Percentiles rank a stretch among this genome's conserved stretches.
Evolutionary conservation across 331 rosid genomes (phyloP).

Genomic region (Acacia pycnantha): DNA sequence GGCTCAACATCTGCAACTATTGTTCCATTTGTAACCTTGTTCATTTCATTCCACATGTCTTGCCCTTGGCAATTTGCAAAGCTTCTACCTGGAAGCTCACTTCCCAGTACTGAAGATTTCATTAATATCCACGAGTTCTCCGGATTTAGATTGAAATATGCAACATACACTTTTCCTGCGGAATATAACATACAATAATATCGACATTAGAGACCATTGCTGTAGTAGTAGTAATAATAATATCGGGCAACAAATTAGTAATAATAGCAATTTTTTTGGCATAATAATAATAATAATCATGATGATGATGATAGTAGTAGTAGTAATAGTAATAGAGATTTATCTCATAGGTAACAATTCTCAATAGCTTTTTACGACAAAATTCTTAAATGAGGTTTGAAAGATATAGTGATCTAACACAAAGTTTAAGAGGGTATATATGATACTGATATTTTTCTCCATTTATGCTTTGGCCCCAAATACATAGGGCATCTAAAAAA

Average conservation of each 20-base stretch:
- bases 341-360: not conserved
- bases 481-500: not conserved
- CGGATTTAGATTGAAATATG: slow-evolving; percentile 42
- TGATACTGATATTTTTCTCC: not conserved
- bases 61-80: not conserved
- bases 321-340: too few relatives aligned
- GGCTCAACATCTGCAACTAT: not conserved
- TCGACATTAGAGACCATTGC: not conserved
- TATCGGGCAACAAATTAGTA: too few relatives aligned
- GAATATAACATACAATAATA: not conserved
- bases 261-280: too few relatives aligned
- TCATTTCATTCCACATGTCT: slow-evolving; percentile 10
- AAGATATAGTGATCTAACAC: not conserved
- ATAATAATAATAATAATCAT: too few relatives aligned
- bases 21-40: not conserved
- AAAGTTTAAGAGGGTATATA: not conserved
- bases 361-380: not conserved
- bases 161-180: slow-evolving; percentile 65
- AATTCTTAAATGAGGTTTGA: too few relatives aligned
- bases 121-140: not conserved
- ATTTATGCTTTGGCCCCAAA: not conserved
- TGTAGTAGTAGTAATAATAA: too few relatives aligned
- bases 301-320: too few relatives aligned
- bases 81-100: not conserved
- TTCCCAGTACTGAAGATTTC: not conserved